phyloP scores from a whole-genome alignment of 2,329 filamentous ascomycete genomes.

The Teratosphaeria pseudoeucalypti region DNA sequence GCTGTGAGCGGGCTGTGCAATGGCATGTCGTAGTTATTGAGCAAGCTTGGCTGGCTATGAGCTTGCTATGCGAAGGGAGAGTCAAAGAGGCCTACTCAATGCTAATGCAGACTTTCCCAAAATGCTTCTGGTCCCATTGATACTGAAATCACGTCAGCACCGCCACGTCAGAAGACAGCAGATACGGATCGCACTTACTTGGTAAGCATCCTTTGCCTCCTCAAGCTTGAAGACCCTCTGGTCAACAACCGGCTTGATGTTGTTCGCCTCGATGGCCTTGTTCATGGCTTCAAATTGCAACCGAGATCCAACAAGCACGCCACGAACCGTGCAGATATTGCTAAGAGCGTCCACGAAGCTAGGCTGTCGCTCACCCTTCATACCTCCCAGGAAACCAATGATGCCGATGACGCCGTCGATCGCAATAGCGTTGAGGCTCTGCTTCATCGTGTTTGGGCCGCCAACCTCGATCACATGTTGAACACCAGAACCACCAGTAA shows the following conservation, averaged over 20 bases:
- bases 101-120: slow-evolving; percentile 32
- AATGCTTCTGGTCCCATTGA: slow-evolving; percentile 39
- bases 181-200: slow-evolving; percentile 26
- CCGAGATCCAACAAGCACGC: slow-evolving; percentile 47
- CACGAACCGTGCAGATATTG: slow-evolving; percentile 46
- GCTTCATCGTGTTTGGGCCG: slow-evolving; percentile 49
- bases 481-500: slow-evolving; percentile 47
- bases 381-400: slow-evolving; percentile 49
- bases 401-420: slow-evolving; percentile 47
- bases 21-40: not conserved
- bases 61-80: not conserved
- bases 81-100: slow-evolving; percentile 20
- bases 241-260: slow-evolving; percentile 51
- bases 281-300: slow-evolving; percentile 51
- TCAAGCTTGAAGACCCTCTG: slow-evolving; percentile 46
- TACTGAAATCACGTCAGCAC: slow-evolving; percentile 8
- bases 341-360: slow-evolving; percentile 41
- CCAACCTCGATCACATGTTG: slow-evolving; percentile 58
- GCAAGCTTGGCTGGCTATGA: not conserved
- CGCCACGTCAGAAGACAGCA: not conserved
- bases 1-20: not conserved
- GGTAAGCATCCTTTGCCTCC: slow-evolving; percentile 41
- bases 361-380: slow-evolving; percentile 35
- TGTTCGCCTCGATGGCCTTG: slow-evolving; percentile 46
- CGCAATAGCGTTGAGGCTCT: slow-evolving; percentile 33